Percentiles rank a stretch among this genome's conserved stretches.
Evolutionary conservation across 257 asterid genomes (phyloP).

Genomic region (Linaria vulgaris): DNA sequence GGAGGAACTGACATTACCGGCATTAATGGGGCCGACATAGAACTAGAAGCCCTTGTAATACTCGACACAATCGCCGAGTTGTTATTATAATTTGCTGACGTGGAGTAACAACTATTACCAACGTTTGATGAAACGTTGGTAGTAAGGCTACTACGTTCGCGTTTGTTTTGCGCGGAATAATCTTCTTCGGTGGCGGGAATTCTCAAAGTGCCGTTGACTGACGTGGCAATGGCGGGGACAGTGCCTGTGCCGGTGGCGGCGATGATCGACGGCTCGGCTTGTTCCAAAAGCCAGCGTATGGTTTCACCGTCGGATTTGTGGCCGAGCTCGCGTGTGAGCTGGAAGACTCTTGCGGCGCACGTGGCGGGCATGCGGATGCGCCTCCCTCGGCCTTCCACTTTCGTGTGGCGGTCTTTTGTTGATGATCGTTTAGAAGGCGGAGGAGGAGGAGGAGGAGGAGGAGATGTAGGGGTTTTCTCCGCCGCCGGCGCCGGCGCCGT

Average conservation of each 20-base stretch:
- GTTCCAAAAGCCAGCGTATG: constrained; percentile 69
- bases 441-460: constrained; percentile 20
- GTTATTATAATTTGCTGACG: constrained; percentile 7
- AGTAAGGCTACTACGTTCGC: constrained; percentile 39
- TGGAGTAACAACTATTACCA: too few species aligned
- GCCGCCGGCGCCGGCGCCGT: constrained; percentile 13
- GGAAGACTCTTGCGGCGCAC: constrained; percentile 78
- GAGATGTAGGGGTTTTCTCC: not conserved
- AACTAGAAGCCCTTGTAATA: constrained; percentile 21
- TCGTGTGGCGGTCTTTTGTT: constrained; percentile 62
- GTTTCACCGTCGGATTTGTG: constrained; percentile 84
- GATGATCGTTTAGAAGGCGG: constrained; percentile 45
- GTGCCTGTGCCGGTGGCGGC: constrained; percentile 77
- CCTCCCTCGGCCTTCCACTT: constrained; percentile 75
- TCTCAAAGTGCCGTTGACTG: constrained; percentile 61
- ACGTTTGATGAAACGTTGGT: constrained; percentile 13
- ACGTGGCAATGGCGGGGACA: constrained; percentile 65
- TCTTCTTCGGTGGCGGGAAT: constrained; percentile 35
- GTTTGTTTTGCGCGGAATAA: constrained; percentile 26
- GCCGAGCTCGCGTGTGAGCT: constrained; percentile 74
- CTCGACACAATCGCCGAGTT: constrained; percentile 31
- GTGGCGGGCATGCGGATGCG: constrained; percentile 75
- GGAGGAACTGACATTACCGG: constrained; percentile 44
- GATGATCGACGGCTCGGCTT: constrained; percentile 64
- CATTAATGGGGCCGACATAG: constrained; percentile 61